Percentiles rank a stretch among this genome's conserved stretches.
Evolutionary conservation across 1,284 basidiomycete species (phyloP).

Genomic region (Marasmius sp.): DNA sequence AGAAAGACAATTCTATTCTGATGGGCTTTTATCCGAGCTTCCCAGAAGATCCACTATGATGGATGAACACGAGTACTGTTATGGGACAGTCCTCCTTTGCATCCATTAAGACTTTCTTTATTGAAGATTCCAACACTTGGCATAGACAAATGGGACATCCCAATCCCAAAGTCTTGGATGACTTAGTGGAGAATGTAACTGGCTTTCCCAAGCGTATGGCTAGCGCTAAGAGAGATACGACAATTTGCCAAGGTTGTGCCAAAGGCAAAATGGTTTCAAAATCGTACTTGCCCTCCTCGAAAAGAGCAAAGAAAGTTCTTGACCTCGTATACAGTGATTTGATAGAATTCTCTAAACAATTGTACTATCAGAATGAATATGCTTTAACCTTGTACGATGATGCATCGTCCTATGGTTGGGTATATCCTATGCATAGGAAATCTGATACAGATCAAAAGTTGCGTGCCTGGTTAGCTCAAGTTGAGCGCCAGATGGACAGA

Average conservation of each 20-base stretch:
- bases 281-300: slow-evolving; percentile 15
- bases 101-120: no score
- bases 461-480: background rate
- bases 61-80: no score
- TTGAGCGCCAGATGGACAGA: background rate
- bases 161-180: slow-evolving; percentile 10
- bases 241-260: slow-evolving; percentile 23
- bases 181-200: slow-evolving; percentile 6
- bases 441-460: slow-evolving; percentile 7
- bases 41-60: no score
- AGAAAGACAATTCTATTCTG: no score
- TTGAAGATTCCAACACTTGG: slow-evolving; percentile 5
- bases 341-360: slow-evolving; percentile 17
- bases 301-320: slow-evolving; percentile 15
- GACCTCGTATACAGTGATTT: slow-evolving; percentile 27
- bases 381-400: slow-evolving; percentile 25
- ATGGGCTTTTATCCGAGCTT: no score
- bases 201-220: slow-evolving; percentile 12
- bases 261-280: slow-evolving; percentile 21
- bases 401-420: slow-evolving; percentile 17
- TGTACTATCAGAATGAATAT: slow-evolving; percentile 23
- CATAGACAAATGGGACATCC: slow-evolving; percentile 15
- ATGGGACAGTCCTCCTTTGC: no score
- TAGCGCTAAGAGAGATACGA: slow-evolving; percentile 8
- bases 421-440: background rate